These are phyloP conservation scores for Anthostomella pinea DNA, from an alignment of 2,329 filamentous ascomycete genomes.

Conservation along the genomic window DNA sequence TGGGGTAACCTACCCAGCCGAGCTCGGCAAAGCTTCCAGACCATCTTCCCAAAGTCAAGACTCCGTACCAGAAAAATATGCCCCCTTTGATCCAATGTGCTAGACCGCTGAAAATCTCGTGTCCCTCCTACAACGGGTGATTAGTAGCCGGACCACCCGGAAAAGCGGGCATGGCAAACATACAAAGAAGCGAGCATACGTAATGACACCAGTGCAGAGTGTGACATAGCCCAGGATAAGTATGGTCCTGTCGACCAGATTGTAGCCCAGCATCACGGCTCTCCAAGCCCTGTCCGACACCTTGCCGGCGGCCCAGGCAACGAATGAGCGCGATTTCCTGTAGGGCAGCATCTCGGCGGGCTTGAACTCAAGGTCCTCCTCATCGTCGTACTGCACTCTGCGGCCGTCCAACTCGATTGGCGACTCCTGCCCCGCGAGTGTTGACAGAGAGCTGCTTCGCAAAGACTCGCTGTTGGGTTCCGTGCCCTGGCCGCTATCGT, in stretches of 20 bases:
- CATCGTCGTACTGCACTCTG: slow-evolving; percentile 46
- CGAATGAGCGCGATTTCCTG: slow-evolving; percentile 49
- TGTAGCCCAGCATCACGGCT: slow-evolving; percentile 58
- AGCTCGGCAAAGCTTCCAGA: slow-evolving; percentile 85
- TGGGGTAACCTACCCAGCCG: slow-evolving; percentile 71
- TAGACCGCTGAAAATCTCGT: slow-evolving; percentile 74
- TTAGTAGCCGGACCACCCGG: slow-evolving; percentile 6
- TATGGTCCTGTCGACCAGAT: slow-evolving; percentile 71
- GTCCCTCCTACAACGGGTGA: slow-evolving; percentile 54
- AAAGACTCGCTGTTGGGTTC: slow-evolving; percentile 67
- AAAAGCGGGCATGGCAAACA: slow-evolving; percentile 36
- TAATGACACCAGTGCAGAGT: slow-evolving; percentile 68
- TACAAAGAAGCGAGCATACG: slow-evolving; percentile 83
- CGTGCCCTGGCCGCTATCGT: slow-evolving; percentile 73
- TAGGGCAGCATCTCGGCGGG: slow-evolving; percentile 43
- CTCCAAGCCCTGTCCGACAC: slow-evolving; percentile 56
- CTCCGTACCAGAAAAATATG: slow-evolving; percentile 90
- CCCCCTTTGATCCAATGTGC: slow-evolving; percentile 94
- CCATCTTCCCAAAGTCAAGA: slow-evolving; percentile 85
- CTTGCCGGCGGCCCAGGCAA: slow-evolving; percentile 51
- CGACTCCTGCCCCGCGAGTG: slow-evolving; percentile 48
- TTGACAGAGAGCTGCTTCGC: slow-evolving; percentile 63
- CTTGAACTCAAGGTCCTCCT: slow-evolving; percentile 39
- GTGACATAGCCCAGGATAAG: slow-evolving; percentile 74
- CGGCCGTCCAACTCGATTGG: slow-evolving; percentile 35